A percentile compares a stretch with the other conserved stretches of the same genome.
Evolutionary conservation across 176 grass and related monocot species (phyloP).

Genomic region (Tillandsia fasciculata): DNA sequence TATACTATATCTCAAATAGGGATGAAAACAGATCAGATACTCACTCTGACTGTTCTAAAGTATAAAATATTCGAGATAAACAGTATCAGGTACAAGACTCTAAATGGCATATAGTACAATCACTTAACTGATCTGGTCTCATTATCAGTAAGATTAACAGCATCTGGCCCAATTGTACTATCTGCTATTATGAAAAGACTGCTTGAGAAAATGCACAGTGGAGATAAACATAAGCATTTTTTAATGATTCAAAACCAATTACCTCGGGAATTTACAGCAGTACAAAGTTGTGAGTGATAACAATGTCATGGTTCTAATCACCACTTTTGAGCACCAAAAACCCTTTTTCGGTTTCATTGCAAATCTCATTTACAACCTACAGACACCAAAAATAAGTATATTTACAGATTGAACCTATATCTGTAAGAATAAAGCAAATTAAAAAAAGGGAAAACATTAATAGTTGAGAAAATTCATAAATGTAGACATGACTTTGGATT

Average conservation of each 20-base stretch:
- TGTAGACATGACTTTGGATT: background rate
- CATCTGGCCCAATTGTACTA: too few species aligned
- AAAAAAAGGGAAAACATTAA: background rate
- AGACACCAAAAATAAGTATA: conserved; percentile 5
- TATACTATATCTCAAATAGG: too few species aligned
- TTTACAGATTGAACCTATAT: background rate
- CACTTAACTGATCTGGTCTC: too few species aligned
- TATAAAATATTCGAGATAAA: too few species aligned
- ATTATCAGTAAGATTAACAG: too few species aligned
- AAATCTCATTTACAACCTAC: conserved; percentile 34
- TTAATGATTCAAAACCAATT: conserved; percentile 5
- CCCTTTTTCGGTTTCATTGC: conserved; percentile 32
- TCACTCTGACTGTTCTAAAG: too few species aligned
- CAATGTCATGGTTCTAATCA: conserved; percentile 32
- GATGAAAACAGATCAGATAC: too few species aligned
- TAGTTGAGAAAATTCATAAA: background rate
- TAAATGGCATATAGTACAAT: too few species aligned
- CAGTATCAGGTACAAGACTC: too few species aligned
- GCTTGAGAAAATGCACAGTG: too few species aligned
- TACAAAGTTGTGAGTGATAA: background rate
- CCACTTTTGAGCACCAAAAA: conserved; percentile 37
- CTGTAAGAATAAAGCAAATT: background rate
- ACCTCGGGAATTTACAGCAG: conserved; percentile 22
- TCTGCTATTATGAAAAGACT: too few species aligned
- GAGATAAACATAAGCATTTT: background rate